phyloP scores from a whole-genome alignment of 176 grass and related monocot genomes.

The Paspalum vaginatum region DNA sequence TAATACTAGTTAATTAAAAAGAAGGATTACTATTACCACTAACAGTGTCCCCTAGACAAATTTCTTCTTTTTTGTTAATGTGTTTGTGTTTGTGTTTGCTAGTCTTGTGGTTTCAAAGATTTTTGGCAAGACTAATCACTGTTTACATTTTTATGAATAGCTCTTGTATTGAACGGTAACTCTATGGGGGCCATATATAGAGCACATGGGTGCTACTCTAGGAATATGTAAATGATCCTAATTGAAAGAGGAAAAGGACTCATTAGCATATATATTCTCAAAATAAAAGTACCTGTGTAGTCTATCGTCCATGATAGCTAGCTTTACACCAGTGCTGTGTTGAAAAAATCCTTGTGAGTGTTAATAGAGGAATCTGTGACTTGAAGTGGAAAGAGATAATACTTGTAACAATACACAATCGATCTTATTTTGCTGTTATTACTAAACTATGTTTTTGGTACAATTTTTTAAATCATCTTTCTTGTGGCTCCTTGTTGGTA shows the following conservation, averaged over 20 bases:
- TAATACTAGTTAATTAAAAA: too few relatives aligned
- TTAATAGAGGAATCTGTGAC: not conserved
- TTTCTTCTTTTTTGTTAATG: not conserved
- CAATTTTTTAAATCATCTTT: not conserved
- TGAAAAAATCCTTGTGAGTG: slow-evolving; percentile 10
- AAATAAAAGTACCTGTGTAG: not conserved
- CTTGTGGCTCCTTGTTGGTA: not conserved
- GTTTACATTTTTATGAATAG: not conserved
- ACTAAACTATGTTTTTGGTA: not conserved
- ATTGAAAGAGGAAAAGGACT: not conserved
- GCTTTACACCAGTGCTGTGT: not conserved
- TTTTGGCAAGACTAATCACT: not conserved
- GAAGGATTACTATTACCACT: too few relatives aligned
- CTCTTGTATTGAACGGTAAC: not conserved
- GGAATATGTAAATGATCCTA: not conserved
- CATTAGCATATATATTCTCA: not conserved
- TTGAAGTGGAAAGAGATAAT: slow-evolving; percentile 3
- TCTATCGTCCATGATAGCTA: slow-evolving; percentile 13
- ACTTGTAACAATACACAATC: not conserved
- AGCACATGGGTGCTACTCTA: not conserved
- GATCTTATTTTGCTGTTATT: not conserved
- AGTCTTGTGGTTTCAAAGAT: not conserved
- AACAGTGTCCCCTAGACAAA: not conserved
- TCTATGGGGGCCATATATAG: not conserved
- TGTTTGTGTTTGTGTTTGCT: slow-evolving; percentile 6